A percentile compares a stretch with the other conserved stretches of the same genome.
Evolutionary conservation across 495 filamentous ascomycete genomes (phyloP).

Genomic region (Daldinia loculata): DNA sequence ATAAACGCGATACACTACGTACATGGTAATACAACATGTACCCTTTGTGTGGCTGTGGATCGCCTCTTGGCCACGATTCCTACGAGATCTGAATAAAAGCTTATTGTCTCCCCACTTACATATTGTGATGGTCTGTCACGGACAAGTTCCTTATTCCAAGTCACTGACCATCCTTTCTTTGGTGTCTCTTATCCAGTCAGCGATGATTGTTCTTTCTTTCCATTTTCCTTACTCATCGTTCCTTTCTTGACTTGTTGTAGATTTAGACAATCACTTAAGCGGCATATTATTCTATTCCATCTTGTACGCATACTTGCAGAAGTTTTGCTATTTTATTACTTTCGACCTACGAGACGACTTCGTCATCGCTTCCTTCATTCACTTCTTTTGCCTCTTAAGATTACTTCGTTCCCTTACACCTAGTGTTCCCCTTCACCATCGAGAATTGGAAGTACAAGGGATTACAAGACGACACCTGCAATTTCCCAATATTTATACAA

Average conservation of each 20-base stretch:
- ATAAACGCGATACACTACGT: conserved; percentile 25
- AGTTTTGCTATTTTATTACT: conserved; percentile 16
- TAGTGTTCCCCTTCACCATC: conserved; percentile 9
- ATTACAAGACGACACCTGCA: conserved; percentile 26
- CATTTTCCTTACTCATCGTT: conserved; percentile 11
- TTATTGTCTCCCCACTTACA: conserved; percentile 22
- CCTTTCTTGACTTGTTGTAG: conserved; percentile 20
- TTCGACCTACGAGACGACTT: conserved; percentile 15
- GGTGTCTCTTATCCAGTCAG: conserved; percentile 18
- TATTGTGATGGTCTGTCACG: conserved; percentile 9
- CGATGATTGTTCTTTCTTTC: conserved; percentile 35
- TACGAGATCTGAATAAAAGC: conserved; percentile 26
- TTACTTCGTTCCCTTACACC: conserved; percentile 11
- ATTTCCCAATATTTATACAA: conserved; percentile 28
- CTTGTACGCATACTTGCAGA: conserved; percentile 3
- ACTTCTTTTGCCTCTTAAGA: conserved; percentile 9
- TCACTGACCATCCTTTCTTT: conserved; percentile 33
- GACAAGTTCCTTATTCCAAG: conserved; percentile 13
- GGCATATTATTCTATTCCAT: conserved; percentile 23
- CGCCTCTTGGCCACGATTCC: conserved; percentile 9
- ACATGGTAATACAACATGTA: conserved; percentile 10
- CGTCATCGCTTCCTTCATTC: conserved; percentile 19
- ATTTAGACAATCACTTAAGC: conserved; percentile 22
- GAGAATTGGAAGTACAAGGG: conserved; percentile 22
- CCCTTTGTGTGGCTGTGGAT: conserved; percentile 22